Percentiles rank a stretch among this genome's conserved stretches.
These are phyloP conservation scores for Rhodotorula sp. DNA, from an alignment of 1,284 basidiomycete genomes.

Conservation along the genomic window DNA sequence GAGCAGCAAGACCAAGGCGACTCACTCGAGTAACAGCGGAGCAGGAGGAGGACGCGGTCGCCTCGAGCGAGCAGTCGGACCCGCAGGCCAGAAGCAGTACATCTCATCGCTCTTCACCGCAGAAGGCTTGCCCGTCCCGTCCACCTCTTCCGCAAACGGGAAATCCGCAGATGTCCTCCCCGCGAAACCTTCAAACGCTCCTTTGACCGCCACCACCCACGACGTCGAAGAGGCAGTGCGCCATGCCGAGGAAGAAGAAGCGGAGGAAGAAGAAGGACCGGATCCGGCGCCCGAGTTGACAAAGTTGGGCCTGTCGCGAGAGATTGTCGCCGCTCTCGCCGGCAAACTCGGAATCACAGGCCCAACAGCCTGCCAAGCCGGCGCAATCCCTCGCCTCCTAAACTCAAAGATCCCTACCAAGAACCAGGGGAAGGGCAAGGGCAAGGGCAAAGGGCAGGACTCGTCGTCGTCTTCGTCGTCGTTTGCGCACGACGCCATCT, in stretches of 20 bases:
- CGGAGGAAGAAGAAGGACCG: constrained; percentile 2
- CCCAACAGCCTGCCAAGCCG: constrained; percentile 88
- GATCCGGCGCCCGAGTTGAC: constrained; percentile 34
- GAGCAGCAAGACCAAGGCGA: not conserved
- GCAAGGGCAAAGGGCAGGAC: constrained; percentile 36
- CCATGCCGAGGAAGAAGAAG: not conserved
- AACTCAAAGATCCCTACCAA: constrained; percentile 46
- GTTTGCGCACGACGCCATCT: constrained; percentile 69
- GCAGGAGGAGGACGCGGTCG: not conserved
- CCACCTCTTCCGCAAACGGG: not conserved
- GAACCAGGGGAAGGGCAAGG: not conserved
- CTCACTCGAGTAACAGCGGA: not conserved
- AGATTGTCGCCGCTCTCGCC: constrained; percentile 72
- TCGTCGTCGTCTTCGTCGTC: not conserved
- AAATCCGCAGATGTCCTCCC: constrained; percentile 20
- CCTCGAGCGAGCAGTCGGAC: constrained; percentile 22
- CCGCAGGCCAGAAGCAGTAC: constrained; percentile 58
- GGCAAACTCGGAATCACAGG: constrained; percentile 77
- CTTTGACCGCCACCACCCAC: constrained; percentile 61
- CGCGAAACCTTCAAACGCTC: constrained; percentile 55
- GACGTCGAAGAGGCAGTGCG: constrained; percentile 53
- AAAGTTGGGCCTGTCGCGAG: constrained; percentile 68
- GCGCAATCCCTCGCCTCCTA: constrained; percentile 72
- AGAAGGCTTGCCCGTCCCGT: constrained; percentile 37
- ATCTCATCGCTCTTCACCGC: constrained; percentile 90